A percentile compares a stretch with the other conserved stretches of the same genome.
phyloP scores from a whole-genome alignment of 192 early-diverging fungal species.

The Lobosporangium transversale region DNA sequence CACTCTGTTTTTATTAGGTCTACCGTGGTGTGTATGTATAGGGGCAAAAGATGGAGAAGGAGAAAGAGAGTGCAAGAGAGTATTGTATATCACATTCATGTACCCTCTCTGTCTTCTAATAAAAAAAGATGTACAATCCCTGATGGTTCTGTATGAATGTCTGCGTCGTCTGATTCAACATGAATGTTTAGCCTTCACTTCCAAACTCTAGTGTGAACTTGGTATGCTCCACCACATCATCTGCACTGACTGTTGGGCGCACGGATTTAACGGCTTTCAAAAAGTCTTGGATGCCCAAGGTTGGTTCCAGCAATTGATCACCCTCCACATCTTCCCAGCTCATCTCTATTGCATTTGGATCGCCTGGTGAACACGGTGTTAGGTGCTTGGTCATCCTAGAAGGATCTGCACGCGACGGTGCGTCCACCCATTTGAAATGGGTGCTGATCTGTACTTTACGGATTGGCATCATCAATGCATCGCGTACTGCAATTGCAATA shows the following conservation, averaged over 20 bases:
- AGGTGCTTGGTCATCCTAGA: slow-evolving; percentile 64
- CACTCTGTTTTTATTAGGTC: too few species aligned
- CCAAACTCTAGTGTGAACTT: slow-evolving; percentile 92
- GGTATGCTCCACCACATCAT: slow-evolving; percentile 84
- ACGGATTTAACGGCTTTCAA: slow-evolving; percentile 79
- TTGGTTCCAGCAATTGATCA: slow-evolving; percentile 93
- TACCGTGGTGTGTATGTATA: too few species aligned
- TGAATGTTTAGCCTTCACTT: slow-evolving; percentile 53
- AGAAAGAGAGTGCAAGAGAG: too few species aligned
- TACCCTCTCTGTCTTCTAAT: too few species aligned
- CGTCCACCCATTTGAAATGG: slow-evolving; percentile 85
- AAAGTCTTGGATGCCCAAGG: slow-evolving; percentile 88
- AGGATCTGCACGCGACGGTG: slow-evolving; percentile 67
- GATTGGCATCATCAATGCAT: slow-evolving; percentile 97
- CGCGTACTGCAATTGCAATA: slow-evolving; percentile 92
- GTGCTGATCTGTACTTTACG: slow-evolving; percentile 95
- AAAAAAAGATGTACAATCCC: too few species aligned
- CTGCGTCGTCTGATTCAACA: too few species aligned
- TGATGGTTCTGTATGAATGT: too few species aligned
- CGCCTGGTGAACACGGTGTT: slow-evolving; percentile 96
- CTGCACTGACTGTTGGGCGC: slow-evolving; percentile 85
- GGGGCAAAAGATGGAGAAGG: too few species aligned
- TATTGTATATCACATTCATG: too few species aligned
- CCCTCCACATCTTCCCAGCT: slow-evolving; percentile 85
- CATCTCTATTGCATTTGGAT: slow-evolving; percentile 85